These are phyloP conservation scores for Chaetothyriales sp. DNA, from an alignment of 2,329 filamentous ascomycete genomes.

Conservation along the genomic window DNA sequence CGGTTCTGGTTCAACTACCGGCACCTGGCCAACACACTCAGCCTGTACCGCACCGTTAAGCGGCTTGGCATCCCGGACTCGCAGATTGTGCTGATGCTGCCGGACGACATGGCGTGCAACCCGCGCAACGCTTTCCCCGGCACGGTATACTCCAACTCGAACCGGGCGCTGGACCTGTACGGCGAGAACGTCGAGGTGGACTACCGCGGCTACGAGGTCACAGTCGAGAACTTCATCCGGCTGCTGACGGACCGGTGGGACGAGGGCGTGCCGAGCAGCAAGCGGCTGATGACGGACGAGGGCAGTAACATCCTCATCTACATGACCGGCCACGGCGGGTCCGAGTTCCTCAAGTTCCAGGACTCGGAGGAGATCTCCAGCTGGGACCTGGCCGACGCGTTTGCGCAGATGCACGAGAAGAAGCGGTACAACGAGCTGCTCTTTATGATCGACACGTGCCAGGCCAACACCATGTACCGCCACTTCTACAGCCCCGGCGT, in stretches of 20 bases:
- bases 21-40: constrained; percentile 93
- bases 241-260: constrained; percentile 87
- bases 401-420: constrained; percentile 99
- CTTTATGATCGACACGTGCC: constrained; percentile 99
- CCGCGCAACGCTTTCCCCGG: constrained; percentile 95
- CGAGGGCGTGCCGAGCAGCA: constrained; percentile 87
- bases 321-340: constrained; percentile 97
- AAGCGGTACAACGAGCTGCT: constrained; percentile 96
- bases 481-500: constrained; percentile 98
- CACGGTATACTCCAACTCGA: constrained; percentile 95
- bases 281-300: constrained; percentile 84
- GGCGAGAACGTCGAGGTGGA: constrained; percentile 99
- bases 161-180: constrained; percentile 88
- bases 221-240: constrained; percentile 96
- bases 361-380: constrained; percentile 95
- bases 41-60: constrained; percentile 95
- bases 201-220: constrained; percentile 95
- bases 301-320: constrained; percentile 95
- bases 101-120: constrained; percentile 99
- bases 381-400: constrained; percentile 90
- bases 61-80: constrained; percentile 94
- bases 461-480: constrained; percentile 98
- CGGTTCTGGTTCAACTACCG: constrained; percentile 99
- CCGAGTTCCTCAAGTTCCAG: constrained; percentile 97
- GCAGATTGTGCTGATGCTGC: constrained; percentile 99